Evolutionary conservation across 345 rosid species (phyloP).

Genomic region (Lepidium didymum): DNA sequence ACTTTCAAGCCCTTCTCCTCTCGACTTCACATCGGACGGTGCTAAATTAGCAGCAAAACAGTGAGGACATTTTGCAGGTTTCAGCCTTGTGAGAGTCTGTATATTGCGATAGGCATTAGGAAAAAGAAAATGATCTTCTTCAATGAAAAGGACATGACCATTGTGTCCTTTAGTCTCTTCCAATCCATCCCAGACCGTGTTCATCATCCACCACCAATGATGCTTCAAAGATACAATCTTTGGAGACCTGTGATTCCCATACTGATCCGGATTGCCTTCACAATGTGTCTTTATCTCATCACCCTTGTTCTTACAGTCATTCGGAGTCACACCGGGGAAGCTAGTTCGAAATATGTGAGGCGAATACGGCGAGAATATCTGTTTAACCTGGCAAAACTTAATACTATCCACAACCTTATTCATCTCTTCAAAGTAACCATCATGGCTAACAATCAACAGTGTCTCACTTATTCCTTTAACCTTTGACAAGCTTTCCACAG

Average conservation of each 20-base stretch:
- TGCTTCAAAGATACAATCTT: slow-evolving; percentile 93
- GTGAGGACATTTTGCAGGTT: slow-evolving; percentile 66
- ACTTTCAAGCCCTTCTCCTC: slow-evolving; percentile 67
- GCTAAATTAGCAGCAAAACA: slow-evolving; percentile 95
- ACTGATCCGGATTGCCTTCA: slow-evolving; percentile 83
- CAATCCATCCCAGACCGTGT: slow-evolving; percentile 91
- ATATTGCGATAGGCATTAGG: slow-evolving; percentile 93
- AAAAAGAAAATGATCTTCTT: slow-evolving; percentile 91
- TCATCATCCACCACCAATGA: slow-evolving; percentile 99
- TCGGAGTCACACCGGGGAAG: slow-evolving; percentile 61
- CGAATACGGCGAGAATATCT: slow-evolving; percentile 77
- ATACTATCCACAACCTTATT: slow-evolving; percentile 67
- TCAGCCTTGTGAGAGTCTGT: slow-evolving; percentile 54
- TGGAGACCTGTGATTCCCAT: slow-evolving; percentile 81
- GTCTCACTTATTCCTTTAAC: slow-evolving; percentile 87
- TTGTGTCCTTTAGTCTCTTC: slow-evolving; percentile 53
- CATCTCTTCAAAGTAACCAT: slow-evolving; percentile 89
- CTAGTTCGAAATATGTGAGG: slow-evolving; percentile 59
- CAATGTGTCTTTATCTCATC: slow-evolving; percentile 50
- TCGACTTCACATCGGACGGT: slow-evolving; percentile 81
- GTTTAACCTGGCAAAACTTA: slow-evolving; percentile 86
- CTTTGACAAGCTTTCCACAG: slow-evolving; percentile 69
- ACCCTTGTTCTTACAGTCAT: slow-evolving; percentile 70
- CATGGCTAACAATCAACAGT: slow-evolving; percentile 84
- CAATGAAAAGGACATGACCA: slow-evolving; percentile 88